Evolutionary conservation across 2,329 filamentous ascomycete genomes (phyloP).

Genomic region (Phyllachora maydis): DNA sequence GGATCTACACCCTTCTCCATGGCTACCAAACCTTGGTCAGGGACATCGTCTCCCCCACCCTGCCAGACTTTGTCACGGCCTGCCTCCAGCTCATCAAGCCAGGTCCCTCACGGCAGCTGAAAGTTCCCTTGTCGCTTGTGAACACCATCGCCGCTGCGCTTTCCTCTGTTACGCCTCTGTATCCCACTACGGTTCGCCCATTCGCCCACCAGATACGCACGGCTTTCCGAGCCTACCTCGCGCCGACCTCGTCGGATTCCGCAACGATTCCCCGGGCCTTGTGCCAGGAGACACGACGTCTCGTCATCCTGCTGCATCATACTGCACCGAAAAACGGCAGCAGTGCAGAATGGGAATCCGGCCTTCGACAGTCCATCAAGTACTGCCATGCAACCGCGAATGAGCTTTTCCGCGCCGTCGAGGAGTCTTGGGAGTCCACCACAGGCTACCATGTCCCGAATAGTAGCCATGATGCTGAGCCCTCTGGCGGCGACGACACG

Average conservation of each 20-base stretch:
- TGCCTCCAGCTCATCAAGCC: slow-evolving; percentile 46
- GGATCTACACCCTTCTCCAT: slow-evolving; percentile 68
- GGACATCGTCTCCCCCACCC: slow-evolving; percentile 69
- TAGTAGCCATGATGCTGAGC: slow-evolving; percentile 22
- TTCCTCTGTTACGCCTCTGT: slow-evolving; percentile 50
- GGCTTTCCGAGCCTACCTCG: slow-evolving; percentile 37
- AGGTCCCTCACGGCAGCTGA: slow-evolving; percentile 14
- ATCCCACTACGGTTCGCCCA: slow-evolving; percentile 67
- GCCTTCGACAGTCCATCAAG: slow-evolving; percentile 37
- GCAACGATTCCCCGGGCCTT: slow-evolving; percentile 28
- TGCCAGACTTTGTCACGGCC: slow-evolving; percentile 53
- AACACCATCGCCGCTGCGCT: slow-evolving; percentile 55
- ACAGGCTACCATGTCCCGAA: slow-evolving; percentile 22
- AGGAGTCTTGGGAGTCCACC: slow-evolving; percentile 64
- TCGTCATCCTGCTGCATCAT: slow-evolving; percentile 54
- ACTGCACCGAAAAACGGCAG: slow-evolving; percentile 65
- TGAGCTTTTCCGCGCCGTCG: slow-evolving; percentile 54
- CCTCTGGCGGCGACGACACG: slow-evolving; percentile 21
- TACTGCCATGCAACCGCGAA: slow-evolving; percentile 53
- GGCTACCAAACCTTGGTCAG: slow-evolving; percentile 65
- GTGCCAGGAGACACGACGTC: slow-evolving; percentile 33
- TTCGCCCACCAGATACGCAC: slow-evolving; percentile 47
- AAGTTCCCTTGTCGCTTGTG: slow-evolving; percentile 26
- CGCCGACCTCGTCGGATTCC: slow-evolving; percentile 36
- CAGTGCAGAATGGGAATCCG: slow-evolving; percentile 58